Conservation (phyloP, 73 alveolate genomes). For the Uronychia binucleata region DNA sequence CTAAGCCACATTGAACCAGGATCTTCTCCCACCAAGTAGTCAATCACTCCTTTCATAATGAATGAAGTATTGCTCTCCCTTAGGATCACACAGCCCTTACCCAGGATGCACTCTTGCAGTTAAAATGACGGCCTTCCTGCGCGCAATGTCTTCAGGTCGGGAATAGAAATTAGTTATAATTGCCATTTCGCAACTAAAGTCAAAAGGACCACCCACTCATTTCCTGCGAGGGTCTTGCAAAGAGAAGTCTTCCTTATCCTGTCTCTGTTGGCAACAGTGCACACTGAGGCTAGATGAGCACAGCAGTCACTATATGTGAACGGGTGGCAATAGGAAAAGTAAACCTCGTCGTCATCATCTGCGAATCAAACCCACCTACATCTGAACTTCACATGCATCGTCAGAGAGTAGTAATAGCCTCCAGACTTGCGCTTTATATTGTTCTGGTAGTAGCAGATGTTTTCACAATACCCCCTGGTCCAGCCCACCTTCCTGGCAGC, state of each 20-base stretch:
- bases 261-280: no score
- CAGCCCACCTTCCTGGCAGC: slow-evolving; percentile 30
- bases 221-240: no score
- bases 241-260: no score
- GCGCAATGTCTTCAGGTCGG: no score
- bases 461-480: slow-evolving; percentile 45
- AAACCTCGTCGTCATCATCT: slow-evolving; percentile 76
- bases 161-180: no score
- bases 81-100: no score
- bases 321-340: slow-evolving; percentile 82
- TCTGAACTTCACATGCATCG: slow-evolving; percentile 11
- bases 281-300: no score
- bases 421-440: slow-evolving; percentile 25
- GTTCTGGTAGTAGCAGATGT: slow-evolving; percentile 23
- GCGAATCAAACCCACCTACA: slow-evolving; percentile 43
- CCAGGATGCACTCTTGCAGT: slow-evolving; percentile 84
- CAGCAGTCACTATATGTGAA: slow-evolving; percentile 74
- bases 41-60: slow-evolving; percentile 68
- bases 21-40: slow-evolving; percentile 65
- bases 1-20: slow-evolving; percentile 47
- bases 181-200: no score
- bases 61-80: slow-evolving; percentile 72
- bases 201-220: no score
- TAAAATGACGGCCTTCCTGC: no score
- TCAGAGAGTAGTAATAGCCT: slow-evolving; percentile 17